Evolutionary conservation across 441 rosid species (phyloP), one percentile per base, ranked within the genome.

Genomic region (Euphorbia corollata): DNA sequence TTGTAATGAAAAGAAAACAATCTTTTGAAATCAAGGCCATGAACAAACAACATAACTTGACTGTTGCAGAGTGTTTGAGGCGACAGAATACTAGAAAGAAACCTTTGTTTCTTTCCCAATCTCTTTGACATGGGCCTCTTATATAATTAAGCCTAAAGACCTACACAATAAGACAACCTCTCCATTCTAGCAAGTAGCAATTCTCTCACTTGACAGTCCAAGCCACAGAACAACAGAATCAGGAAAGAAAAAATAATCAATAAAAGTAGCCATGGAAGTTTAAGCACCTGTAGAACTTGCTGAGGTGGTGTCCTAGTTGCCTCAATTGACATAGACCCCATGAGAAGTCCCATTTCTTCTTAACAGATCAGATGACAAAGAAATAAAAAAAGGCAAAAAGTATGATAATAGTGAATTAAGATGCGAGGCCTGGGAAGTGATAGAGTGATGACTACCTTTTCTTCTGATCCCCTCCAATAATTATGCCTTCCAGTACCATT

Each of bases 311-410:
- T 68, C 32, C 74, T 38, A 65, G 78, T 77, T 70, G 65, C 74
- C 74, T 68, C 72, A 79, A 80, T 80, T 82, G 84, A 79, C 83
- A 74, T 77, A 6, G 89, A 77, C 82, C 88, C 82, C 82, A 79
- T 54, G 69, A 65, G 68, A 63, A 72, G 76, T 65, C 63, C 59
- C 64, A 32, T 64, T 75, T 67, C 39, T 57, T 72, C 84, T 84
- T 78, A 82, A 81, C 86, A 82, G 77, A 77, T 80, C 83, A 68
- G 71, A 77, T 75, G 73, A 70, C 83, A 72, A 63, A 54, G 75
- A 27, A 27, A 27, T 1, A 72, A 58, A 54, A 77, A 72, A 70
- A 59, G 74, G 81, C 81, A 71, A 70, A 84, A 80, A 71, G 75
- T 77, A 68, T 64, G 70, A 69, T 56, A 61, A 74, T 79, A 59